These are phyloP conservation scores for Penicillium sp. DNA, from an alignment of 2,329 filamentous ascomycete species.

Conservation along the genomic window DNA sequence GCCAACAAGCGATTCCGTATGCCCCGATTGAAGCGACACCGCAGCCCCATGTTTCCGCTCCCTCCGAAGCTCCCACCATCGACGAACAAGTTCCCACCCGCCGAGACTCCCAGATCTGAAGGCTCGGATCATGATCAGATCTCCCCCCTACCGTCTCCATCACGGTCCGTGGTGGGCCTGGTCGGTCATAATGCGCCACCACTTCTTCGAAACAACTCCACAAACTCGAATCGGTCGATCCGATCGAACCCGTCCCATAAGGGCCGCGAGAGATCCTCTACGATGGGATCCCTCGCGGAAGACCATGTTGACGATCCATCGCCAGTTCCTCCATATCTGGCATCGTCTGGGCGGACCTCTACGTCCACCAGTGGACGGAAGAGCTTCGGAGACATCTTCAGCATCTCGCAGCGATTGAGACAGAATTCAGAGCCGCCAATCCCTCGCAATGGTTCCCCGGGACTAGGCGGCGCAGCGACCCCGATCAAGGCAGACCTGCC, in stretches of 20 bases:
- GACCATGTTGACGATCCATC: conserved; percentile 70
- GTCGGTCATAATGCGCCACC: conserved; percentile 51
- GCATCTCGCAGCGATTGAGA: conserved; percentile 72
- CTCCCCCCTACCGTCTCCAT: conserved; percentile 53
- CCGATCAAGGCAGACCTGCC: conserved; percentile 68
- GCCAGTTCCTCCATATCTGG: conserved; percentile 66
- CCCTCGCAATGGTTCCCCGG: conserved; percentile 66
- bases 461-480: conserved; percentile 63
- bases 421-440: conserved; percentile 76
- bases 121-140: conserved; percentile 38
- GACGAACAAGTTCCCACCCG: conserved; percentile 26
- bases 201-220: conserved; percentile 64
- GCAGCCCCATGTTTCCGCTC: conserved; percentile 82
- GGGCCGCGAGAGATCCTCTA: conserved; percentile 80
- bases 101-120: conserved; percentile 30
- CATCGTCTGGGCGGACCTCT: conserved; percentile 67
- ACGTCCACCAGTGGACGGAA: conserved; percentile 84
- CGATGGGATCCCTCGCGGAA: conserved; percentile 79
- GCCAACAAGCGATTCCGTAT: conserved; percentile 79
- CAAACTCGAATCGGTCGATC: conserved; percentile 67
- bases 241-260: conserved; percentile 56
- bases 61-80: conserved; percentile 64
- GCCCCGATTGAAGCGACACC: conserved; percentile 74
- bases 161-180: conserved; percentile 56
- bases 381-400: conserved; percentile 89